A percentile compares a stretch with the other conserved stretches of the same genome.
These are phyloP conservation scores for Pseudocercospora cruenta DNA, from an alignment of 2,329 filamentous ascomycete genomes.

Conservation along the genomic window DNA sequence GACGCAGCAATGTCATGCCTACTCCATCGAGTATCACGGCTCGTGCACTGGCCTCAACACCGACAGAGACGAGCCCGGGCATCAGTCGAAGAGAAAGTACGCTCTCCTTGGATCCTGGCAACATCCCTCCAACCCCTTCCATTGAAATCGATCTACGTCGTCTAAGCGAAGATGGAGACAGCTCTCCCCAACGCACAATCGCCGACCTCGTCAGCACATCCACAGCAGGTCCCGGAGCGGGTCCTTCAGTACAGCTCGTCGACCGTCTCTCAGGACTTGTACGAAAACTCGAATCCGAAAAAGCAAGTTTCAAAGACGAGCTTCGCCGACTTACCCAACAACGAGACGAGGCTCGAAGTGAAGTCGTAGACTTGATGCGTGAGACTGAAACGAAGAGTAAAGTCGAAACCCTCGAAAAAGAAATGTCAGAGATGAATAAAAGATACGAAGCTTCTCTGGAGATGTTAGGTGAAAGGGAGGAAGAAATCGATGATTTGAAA, in stretches of 20 bases:
- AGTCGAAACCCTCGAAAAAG: slow-evolving; percentile 67
- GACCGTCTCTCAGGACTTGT: slow-evolving; percentile 95
- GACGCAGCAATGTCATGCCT: slow-evolving; percentile 33
- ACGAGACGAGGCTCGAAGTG: slow-evolving; percentile 85
- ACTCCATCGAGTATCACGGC: slow-evolving; percentile 19
- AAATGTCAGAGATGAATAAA: slow-evolving; percentile 69
- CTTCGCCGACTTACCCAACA: slow-evolving; percentile 78
- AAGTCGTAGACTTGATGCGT: slow-evolving; percentile 88
- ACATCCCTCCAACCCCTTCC: slow-evolving; percentile 49
- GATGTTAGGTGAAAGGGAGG: slow-evolving; percentile 95
- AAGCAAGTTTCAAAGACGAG: slow-evolving; percentile 86
- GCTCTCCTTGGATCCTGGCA: slow-evolving; percentile 37
- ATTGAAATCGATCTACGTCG: slow-evolving; percentile 55
- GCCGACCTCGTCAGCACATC: slow-evolving; percentile 61
- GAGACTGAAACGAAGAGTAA: slow-evolving; percentile 73
- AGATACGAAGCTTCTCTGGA: slow-evolving; percentile 91
- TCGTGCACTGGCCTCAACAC: slow-evolving; percentile 24
- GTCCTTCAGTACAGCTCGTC: slow-evolving; percentile 90
- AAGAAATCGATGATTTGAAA: slow-evolving; percentile 86
- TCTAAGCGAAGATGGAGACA: slow-evolving; percentile 56
- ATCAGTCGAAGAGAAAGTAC: slow-evolving; percentile 53
- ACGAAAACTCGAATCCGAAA: slow-evolving; percentile 86
- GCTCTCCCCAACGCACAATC: slow-evolving; percentile 69
- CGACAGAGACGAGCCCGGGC: slow-evolving; percentile 32
- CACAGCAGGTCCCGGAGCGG: slow-evolving; percentile 73